A percentile compares a stretch with the other conserved stretches of the same genome.
Conservation (phyloP, 768 basidiomycete species). For the Amanita rubescens region DNA sequence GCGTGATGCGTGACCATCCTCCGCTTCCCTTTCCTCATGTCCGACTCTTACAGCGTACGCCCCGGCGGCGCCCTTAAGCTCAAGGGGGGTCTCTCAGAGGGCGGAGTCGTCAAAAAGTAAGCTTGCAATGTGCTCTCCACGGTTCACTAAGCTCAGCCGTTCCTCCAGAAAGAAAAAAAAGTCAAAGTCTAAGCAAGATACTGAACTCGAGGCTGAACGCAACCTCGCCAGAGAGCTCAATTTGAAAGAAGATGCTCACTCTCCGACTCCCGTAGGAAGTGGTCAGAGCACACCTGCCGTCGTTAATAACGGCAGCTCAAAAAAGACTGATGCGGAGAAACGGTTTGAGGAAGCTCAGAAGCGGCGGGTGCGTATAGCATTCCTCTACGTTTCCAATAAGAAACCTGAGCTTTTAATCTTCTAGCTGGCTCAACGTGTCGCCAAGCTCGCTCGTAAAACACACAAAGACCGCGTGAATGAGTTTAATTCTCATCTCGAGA, state of each 20-base stretch:
- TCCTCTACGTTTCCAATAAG: neutral
- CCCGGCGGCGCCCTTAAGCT: constrained; percentile 87
- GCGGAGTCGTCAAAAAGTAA: constrained; percentile 80
- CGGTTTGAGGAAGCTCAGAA: constrained; percentile 86
- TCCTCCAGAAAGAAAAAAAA: constrained; percentile 80
- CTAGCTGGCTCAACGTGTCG: constrained; percentile 69
- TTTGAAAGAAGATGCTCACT: constrained; percentile 40
- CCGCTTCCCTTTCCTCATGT: constrained; percentile 38
- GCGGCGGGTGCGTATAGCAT: constrained; percentile 49
- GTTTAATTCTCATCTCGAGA: constrained; percentile 81
- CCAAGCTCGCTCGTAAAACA: constrained; percentile 72
- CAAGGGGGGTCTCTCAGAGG: constrained; percentile 75
- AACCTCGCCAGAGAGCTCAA: constrained; percentile 45
- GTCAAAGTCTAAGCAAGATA: constrained; percentile 51
- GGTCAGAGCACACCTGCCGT: constrained; percentile 54
- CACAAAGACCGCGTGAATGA: constrained; percentile 93
- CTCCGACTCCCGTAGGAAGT: constrained; percentile 44
- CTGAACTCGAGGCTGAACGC: constrained; percentile 35
- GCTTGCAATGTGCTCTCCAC: constrained; percentile 15
- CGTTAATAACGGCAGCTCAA: constrained; percentile 36
- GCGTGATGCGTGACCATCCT: neutral
- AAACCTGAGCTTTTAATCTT: neutral
- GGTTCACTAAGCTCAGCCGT: constrained; percentile 6
- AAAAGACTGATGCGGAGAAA: constrained; percentile 82
- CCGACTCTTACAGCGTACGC: constrained; percentile 71